Conservation (phyloP, 2,329 filamentous ascomycete species). For the Ophiostoma triangulosporum region DNA sequence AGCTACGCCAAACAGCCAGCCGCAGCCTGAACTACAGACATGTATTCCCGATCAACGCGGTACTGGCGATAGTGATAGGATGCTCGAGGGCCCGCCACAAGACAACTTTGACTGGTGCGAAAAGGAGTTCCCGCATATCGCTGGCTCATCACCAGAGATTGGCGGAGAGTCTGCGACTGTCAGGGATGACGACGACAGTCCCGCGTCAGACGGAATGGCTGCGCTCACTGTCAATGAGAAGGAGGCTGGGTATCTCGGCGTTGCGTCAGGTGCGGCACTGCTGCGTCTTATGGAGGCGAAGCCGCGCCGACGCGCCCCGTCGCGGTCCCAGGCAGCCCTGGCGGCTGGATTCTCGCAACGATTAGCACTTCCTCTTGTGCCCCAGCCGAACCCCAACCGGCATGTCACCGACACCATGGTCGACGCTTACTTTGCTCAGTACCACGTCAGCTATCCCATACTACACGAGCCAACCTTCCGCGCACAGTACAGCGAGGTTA, state of each 20-base stretch:
- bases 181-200: not conserved
- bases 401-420: conserved; percentile 18
- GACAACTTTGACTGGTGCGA: conserved; percentile 27
- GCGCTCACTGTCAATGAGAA: conserved; percentile 23
- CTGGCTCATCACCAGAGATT: not conserved
- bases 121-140: conserved; percentile 16
- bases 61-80: not conserved
- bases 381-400: conserved; percentile 19
- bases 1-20: too few relatives aligned
- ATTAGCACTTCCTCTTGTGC: not conserved
- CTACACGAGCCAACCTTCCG: conserved; percentile 30
- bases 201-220: conserved; percentile 23
- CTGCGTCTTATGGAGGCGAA: not conserved
- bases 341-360: not conserved
- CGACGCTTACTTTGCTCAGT: conserved; percentile 29
- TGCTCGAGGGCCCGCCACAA: conserved; percentile 21
- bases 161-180: not conserved
- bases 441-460: conserved; percentile 31
- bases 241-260: conserved; percentile 31
- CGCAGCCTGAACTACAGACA: too few relatives aligned
- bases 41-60: not conserved
- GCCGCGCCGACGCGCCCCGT: not conserved
- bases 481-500: conserved; percentile 21
- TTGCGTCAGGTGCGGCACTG: conserved; percentile 29
- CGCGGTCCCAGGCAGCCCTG: not conserved